Evolutionary conservation across 139 green algal genomes (phyloP).

Genomic region (Auxenochlorella pyrenoidosa): DNA sequence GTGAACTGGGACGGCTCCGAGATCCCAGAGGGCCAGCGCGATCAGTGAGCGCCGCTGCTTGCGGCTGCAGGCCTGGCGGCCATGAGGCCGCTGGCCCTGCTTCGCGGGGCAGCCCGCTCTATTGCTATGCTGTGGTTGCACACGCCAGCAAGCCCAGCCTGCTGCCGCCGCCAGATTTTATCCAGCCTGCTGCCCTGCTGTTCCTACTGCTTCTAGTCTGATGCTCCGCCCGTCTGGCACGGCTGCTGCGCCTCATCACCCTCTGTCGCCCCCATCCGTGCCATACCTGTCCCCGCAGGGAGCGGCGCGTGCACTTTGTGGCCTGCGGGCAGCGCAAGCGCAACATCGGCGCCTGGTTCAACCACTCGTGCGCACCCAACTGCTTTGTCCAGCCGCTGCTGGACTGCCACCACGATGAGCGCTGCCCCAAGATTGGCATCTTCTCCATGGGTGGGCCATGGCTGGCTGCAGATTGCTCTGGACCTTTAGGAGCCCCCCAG

Average conservation of each 20-base stretch:
- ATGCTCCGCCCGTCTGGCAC: no score
- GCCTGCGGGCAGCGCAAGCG: slow-evolving; percentile 31
- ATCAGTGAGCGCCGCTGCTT: not conserved
- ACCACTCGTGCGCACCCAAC: slow-evolving; percentile 53
- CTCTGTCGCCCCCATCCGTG: no score
- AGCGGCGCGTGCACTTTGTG: slow-evolving; percentile 11
- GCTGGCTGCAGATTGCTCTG: not conserved
- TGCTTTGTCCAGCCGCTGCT: slow-evolving; percentile 58
- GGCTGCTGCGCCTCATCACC: no score
- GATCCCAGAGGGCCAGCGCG: not conserved
- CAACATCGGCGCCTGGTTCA: slow-evolving; percentile 41
- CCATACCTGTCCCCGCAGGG: not conserved
- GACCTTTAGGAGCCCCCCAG: no score
- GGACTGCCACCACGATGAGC: slow-evolving; percentile 42
- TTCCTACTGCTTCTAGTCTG: no score
- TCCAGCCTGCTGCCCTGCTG: no score
- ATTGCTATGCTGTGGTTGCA: no score
- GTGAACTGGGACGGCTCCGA: slow-evolving; percentile 29
- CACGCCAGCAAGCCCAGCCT: no score
- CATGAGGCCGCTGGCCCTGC: no score
- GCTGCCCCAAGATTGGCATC: slow-evolving; percentile 24
- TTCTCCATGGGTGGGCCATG: slow-evolving; percentile 27
- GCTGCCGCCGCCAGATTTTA: no score
- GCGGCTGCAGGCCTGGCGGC: no score
- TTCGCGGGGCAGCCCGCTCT: no score